A percentile compares a stretch with the other conserved stretches of the same genome.
phyloP scores from a whole-genome alignment of 805 yeast species.

The Candida berthetii region DNA sequence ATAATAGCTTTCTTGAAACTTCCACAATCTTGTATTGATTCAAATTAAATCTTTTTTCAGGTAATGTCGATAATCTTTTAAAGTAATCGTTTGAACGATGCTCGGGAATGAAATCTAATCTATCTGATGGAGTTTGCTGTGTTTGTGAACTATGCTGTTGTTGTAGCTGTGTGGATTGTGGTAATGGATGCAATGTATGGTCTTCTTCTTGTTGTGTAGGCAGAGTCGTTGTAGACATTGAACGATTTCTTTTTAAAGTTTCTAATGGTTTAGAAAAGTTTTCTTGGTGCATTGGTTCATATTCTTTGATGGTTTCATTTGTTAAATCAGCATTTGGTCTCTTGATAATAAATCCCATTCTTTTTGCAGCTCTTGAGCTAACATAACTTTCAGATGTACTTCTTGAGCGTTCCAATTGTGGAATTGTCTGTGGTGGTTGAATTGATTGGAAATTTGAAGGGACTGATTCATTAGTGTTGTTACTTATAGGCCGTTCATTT shows the following conservation, averaged over 20 bases:
- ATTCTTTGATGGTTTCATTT: constrained; percentile 19
- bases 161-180: background rate
- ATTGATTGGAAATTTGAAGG: constrained; percentile 13
- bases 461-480: background rate
- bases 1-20: constrained; percentile 54
- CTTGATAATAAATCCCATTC: constrained; percentile 70
- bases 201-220: background rate
- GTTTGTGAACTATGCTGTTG: no score
- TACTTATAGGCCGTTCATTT: constrained; percentile 19
- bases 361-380: constrained; percentile 62
- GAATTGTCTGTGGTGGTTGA: constrained; percentile 22
- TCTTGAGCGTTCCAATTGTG: constrained; percentile 20
- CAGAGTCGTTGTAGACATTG: constrained; percentile 9
- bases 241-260: constrained; percentile 14
- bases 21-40: constrained; percentile 25
- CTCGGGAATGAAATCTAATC: constrained; percentile 23
- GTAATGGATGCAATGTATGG: background rate
- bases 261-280: constrained; percentile 1
- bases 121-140: constrained; percentile 1
- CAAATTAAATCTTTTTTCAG: constrained; percentile 33
- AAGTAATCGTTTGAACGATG: constrained; percentile 58
- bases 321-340: constrained; percentile 19
- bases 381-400: constrained; percentile 35
- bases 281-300: constrained; percentile 11
- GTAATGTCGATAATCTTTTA: constrained; percentile 57